Conservation (phyloP, 805 yeast species). For the Metschnikowia vanudenii region DNA sequence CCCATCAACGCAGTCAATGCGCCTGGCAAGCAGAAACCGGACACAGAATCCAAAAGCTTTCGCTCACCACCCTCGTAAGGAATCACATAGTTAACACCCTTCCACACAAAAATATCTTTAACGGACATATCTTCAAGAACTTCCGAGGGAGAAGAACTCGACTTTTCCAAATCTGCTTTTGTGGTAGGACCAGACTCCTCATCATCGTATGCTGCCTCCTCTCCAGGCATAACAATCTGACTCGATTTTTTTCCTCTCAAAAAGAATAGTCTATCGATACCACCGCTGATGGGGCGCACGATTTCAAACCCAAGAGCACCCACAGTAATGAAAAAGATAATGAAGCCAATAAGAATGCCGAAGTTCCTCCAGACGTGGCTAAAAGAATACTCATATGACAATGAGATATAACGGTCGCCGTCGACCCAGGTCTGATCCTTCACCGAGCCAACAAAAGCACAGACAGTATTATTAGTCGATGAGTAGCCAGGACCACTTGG, state of each 20-base stretch:
- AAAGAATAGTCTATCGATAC: slow-evolving; percentile 32
- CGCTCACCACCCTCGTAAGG: slow-evolving; percentile 44
- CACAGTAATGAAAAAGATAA: slow-evolving; percentile 16
- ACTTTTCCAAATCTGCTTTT: slow-evolving; percentile 8
- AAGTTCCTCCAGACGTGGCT: slow-evolving; percentile 48
- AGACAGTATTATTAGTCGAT: slow-evolving; percentile 14
- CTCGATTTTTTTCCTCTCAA: slow-evolving; percentile 27
- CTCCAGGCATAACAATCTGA: slow-evolving; percentile 17
- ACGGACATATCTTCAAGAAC: slow-evolving; percentile 15
- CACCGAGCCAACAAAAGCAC: slow-evolving; percentile 18
- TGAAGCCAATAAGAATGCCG: slow-evolving; percentile 43
- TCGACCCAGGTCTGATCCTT: slow-evolving; percentile 18
- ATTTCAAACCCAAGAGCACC: slow-evolving; percentile 28
- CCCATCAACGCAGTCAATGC: slow-evolving; percentile 61
- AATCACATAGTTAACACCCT: slow-evolving; percentile 56
- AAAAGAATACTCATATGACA: slow-evolving; percentile 34
- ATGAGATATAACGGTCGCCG: slow-evolving; percentile 36
- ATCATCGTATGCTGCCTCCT: slow-evolving; percentile 11
- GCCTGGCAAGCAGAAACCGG: slow-evolving; percentile 47
- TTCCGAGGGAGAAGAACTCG: slow-evolving; percentile 8
- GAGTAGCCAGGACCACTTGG: slow-evolving; percentile 29
- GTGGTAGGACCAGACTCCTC: slow-evolving; percentile 18
- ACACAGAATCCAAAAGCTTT: slow-evolving; percentile 33
- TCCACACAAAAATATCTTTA: slow-evolving; percentile 47
- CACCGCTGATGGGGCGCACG: slow-evolving; percentile 32